Percentiles rank a stretch among this genome's conserved stretches.
These are phyloP conservation scores for Xerocomus potaroensis DNA, from an alignment of 768 basidiomycete genomes.

Conservation along the genomic window DNA sequence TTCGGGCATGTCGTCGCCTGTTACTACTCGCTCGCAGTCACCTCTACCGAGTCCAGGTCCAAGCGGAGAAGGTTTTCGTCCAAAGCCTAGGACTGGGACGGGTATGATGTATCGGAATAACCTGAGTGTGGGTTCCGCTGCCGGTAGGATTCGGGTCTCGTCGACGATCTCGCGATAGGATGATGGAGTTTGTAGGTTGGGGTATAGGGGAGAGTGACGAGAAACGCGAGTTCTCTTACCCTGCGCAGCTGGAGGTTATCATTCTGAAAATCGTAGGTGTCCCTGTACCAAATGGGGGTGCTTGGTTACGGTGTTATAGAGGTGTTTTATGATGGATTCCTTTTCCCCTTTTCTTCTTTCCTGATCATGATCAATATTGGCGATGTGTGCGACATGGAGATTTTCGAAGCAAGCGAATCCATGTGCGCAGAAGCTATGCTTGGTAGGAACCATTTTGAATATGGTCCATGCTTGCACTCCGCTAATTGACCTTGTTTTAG, in stretches of 20 bases:
- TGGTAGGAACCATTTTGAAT: slow-evolving; percentile 14
- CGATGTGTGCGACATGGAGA: not conserved
- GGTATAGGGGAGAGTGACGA: slow-evolving; percentile 2
- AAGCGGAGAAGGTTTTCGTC: slow-evolving; percentile 27
- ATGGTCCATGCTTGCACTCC: not conserved
- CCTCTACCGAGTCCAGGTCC: slow-evolving; percentile 14
- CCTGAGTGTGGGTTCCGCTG: slow-evolving; percentile 20
- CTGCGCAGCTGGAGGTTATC: slow-evolving; percentile 8
- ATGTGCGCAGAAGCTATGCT: not conserved
- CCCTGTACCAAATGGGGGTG: slow-evolving; percentile 5
- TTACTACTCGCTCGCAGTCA: slow-evolving; percentile 17
- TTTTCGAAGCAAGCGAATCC: not conserved
- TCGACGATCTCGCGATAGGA: slow-evolving; percentile 18
- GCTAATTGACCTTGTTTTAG: slow-evolving; percentile 9
- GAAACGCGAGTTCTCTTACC: not conserved
- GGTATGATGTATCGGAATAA: slow-evolving; percentile 62
- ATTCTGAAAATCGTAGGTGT: slow-evolving; percentile 5
- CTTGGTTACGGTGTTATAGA: slow-evolving; percentile 5
- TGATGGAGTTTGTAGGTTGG: not conserved
- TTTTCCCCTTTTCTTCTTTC: not conserved
- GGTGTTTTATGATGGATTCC: slow-evolving; percentile 6
- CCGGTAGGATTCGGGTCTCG: slow-evolving; percentile 38
- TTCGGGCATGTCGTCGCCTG: slow-evolving; percentile 11
- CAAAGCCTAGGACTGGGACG: slow-evolving; percentile 59
- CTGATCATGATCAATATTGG: slow-evolving; percentile 3